A percentile compares a stretch with the other conserved stretches of the same genome.
Conservation (phyloP, 2,329 filamentous ascomycete species). For the Epichloe amarillans region DNA sequence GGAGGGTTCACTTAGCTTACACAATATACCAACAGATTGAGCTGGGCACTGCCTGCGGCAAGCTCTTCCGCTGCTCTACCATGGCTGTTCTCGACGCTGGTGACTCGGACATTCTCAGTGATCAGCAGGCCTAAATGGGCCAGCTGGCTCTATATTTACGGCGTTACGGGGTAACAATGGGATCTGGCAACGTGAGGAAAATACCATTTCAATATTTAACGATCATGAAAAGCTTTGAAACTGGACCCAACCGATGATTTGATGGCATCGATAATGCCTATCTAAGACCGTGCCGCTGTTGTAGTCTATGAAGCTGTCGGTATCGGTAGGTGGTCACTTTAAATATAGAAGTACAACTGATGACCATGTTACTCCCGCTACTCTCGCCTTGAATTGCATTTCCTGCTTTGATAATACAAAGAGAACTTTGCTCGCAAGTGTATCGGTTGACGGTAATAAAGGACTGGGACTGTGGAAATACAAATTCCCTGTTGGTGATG, state of each 20-base stretch:
- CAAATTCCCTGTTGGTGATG: no score
- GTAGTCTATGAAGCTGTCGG: background rate
- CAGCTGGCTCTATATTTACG: slow-evolving; percentile 18
- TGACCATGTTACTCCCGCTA: slow-evolving; percentile 7
- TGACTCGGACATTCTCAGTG: slow-evolving; percentile 93
- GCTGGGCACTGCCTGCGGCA: slow-evolving; percentile 95
- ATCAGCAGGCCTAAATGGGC: slow-evolving; percentile 47
- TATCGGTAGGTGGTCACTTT: slow-evolving; percentile 7
- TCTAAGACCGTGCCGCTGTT: slow-evolving; percentile 10
- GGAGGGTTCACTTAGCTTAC: slow-evolving; percentile 67
- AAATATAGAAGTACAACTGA: slow-evolving; percentile 10
- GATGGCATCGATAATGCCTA: slow-evolving; percentile 10
- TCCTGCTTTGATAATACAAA: background rate
- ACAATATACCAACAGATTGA: slow-evolving; percentile 59
- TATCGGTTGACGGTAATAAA: no score
- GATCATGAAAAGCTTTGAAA: slow-evolving; percentile 18
- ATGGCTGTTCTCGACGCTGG: slow-evolving; percentile 95
- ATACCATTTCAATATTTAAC: slow-evolving; percentile 19
- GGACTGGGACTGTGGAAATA: background rate
- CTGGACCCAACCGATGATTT: background rate
- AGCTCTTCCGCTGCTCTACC: slow-evolving; percentile 96
- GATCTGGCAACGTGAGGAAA: slow-evolving; percentile 21
- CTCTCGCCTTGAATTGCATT: no score
- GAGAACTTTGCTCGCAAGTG: background rate
- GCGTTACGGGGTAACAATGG: slow-evolving; percentile 30